phyloP scores from a whole-genome alignment of 2,329 filamentous ascomycete species.

The Pseudocercospora eumusae region DNA sequence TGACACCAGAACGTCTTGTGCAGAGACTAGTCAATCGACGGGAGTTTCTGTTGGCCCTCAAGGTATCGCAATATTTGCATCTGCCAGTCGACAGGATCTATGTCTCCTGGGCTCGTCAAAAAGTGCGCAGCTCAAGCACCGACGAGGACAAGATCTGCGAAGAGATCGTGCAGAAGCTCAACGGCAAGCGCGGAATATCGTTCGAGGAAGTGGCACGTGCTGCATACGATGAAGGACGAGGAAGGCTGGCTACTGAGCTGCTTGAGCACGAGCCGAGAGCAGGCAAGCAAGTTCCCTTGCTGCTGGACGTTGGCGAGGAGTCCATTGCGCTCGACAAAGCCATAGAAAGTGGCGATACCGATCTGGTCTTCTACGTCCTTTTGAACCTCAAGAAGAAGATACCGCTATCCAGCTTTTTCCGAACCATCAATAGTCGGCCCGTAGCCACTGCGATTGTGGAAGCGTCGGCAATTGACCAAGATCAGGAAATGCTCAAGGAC shows the following conservation, averaged over 20 bases:
- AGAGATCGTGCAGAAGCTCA: slow-evolving; percentile 80
- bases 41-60: slow-evolving; percentile 86
- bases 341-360: slow-evolving; percentile 91
- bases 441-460: slow-evolving; percentile 88
- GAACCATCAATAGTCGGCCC: slow-evolving; percentile 81
- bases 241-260: slow-evolving; percentile 83
- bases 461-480: slow-evolving; percentile 75
- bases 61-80: slow-evolving; percentile 82
- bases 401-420: slow-evolving; percentile 87
- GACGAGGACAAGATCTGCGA: slow-evolving; percentile 86
- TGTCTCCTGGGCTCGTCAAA: slow-evolving; percentile 94
- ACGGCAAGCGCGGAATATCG: slow-evolving; percentile 87
- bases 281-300: slow-evolving; percentile 90
- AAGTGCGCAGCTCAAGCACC: slow-evolving; percentile 80
- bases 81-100: slow-evolving; percentile 88
- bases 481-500: slow-evolving; percentile 83
- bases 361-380: slow-evolving; percentile 87
- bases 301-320: slow-evolving; percentile 94
- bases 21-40: slow-evolving; percentile 82
- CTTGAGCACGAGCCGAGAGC: slow-evolving; percentile 92
- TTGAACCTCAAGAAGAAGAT: slow-evolving; percentile 86
- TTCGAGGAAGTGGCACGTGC: slow-evolving; percentile 92
- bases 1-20: slow-evolving; percentile 87
- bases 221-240: slow-evolving; percentile 89
- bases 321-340: slow-evolving; percentile 94